Evolutionary conservation across 176 grass and related monocot species (phyloP), one percentile per base, ranked within the genome.

Genomic region (Carex littledalei): DNA sequence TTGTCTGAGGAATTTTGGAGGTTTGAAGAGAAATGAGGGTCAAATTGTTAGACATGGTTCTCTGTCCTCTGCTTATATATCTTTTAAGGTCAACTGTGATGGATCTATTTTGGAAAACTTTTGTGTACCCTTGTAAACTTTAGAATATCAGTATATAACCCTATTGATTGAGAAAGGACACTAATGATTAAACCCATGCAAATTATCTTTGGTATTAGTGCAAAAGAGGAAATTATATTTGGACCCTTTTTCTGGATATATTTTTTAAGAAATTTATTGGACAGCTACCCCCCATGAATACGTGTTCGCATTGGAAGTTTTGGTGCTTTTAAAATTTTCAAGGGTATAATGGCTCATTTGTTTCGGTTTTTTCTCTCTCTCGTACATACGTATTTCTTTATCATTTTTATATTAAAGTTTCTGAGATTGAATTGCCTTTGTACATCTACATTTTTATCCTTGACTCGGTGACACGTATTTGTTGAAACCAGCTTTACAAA

Each of bases 31-130:
- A 68, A 67, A 66, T 66, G 59, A 52, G 24, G 81, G 39, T 66
- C 81, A 56, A 78, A 32, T 78, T 78, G 74, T 50, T 55, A 78
- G 49, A 78, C 74, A 78, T 14, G 50, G 29, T 78, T 78, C 22
- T 78, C 74, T 78, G 11, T 6, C 24, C 17, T 56, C 24, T 17
- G 13, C 24, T 78, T 78, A 78, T 78, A 78, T 78, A 78, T 78
- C 10, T 57, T 32, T 7, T 56, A 34, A 29, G 74, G 74, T 78
- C 74, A 78, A 78, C 74, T 78, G 13, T 78, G 50, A 26, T 78
- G 49, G 13, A 55, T 56, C 3, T 73, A 41, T 72, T 34, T 67
- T 72, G 6, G 2, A 52, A 50, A 24, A 6, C 8, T 26, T 4
- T 74, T 74, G 6, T 78, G 24, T 32, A 34, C 24, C 52, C 24